Conservation (phyloP, 306 rosid species). For the Begonia fuchsioides region DNA sequence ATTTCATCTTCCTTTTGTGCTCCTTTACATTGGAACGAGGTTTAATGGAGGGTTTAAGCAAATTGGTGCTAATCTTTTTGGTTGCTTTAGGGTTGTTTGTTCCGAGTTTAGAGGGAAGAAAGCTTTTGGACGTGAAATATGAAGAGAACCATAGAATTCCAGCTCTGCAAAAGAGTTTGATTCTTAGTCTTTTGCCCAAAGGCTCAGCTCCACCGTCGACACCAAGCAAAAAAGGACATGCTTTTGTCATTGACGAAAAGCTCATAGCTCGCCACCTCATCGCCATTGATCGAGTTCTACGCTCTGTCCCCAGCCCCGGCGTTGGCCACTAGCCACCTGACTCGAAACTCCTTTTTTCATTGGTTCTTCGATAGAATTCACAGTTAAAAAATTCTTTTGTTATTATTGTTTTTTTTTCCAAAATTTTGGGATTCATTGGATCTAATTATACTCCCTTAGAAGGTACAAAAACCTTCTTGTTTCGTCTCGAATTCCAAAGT, state of each 20-base stretch:
- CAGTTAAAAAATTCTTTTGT: neutral
- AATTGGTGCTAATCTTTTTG: constrained; percentile 19
- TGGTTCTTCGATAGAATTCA: neutral
- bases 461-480: too few relatives aligned
- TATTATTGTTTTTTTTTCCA: neutral
- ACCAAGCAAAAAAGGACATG: constrained; percentile 64
- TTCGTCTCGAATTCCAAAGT: too few relatives aligned
- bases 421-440: too few relatives aligned
- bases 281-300: constrained; percentile 21
- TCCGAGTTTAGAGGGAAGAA: constrained; percentile 34
- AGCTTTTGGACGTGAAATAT: constrained; percentile 15
- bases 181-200: constrained; percentile 55
- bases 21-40: neutral
- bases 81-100: constrained; percentile 19
- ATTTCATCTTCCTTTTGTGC: neutral
- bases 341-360: constrained; percentile 14
- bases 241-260: constrained; percentile 33
- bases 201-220: constrained; percentile 58
- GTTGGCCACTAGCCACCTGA: constrained; percentile 44
- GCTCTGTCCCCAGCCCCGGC: constrained; percentile 86
- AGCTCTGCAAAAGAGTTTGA: constrained; percentile 17
- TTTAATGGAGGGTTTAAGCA: constrained; percentile 34
- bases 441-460: too few relatives aligned
- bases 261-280: constrained; percentile 58
- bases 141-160: constrained; percentile 2